Base-by-base conservation (phyloP, 495 filamentous ascomycete genomes). In the Talaromyces stipitatus region DNA sequence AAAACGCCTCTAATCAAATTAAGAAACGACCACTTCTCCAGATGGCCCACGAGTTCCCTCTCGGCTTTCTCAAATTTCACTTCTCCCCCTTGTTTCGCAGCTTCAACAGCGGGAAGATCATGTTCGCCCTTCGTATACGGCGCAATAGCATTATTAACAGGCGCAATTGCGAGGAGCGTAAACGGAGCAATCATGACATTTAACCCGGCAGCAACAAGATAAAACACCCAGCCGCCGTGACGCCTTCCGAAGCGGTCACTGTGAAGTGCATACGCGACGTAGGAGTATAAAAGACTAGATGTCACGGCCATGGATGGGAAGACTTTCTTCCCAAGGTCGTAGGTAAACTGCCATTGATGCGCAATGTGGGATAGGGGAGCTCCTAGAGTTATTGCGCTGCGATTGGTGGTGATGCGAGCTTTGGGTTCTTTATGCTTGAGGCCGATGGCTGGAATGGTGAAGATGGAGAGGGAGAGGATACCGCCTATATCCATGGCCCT, bases 1-100 rank as follows among this genome's bases (percentile, higher is more conserved):
- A 58, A 53, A 11, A 58, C 28, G 2, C 56, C 56, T 29, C 56
- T 53, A 29, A 52, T 27, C 14, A 26, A 3, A 45, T 58, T 58
- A 0, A 58, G 23, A n/a, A 23, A 16, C 20, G 46, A 26, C 56
- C 48, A 54, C 26, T 53, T 53, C 28, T 50, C n/a, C 24, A 58
- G 7, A 5, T 41, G 33, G 16, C 26, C 50, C 4, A 22, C 26
- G n/a, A 58, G 18, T 22, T 58, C 33, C 26, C 28, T 11, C 8
- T 53, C 47, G 2, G 54, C 27, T n/a, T 54, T 14, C 16, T 51
- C 55, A 9, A 32, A 18, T 11, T 29, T 20, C 36, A 10, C 36
- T 6, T 26, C n/a, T n/a, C 16, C 16, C 38, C 32, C 27, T 54
- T 26, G 11, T 7, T 18, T 24, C 5, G 7, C 26, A 14, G 16